Conservation (phyloP, 768 basidiomycete genomes). For the Cubamyces lactineus region DNA sequence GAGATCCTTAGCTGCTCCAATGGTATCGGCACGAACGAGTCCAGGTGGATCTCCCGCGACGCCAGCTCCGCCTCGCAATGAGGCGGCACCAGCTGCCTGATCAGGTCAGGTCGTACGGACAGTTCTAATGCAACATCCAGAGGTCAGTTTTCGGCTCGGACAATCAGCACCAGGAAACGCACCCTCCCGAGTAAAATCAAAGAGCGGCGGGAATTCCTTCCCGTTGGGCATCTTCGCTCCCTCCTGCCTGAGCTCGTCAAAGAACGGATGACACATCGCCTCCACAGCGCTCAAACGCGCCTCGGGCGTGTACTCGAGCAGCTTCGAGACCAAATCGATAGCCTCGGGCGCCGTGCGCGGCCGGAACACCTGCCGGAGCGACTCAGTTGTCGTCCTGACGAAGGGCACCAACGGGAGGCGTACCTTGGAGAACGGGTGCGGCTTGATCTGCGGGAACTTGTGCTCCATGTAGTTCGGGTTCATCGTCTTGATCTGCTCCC, state of each 20-base stretch:
- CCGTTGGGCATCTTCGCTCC: slow-evolving; percentile 96
- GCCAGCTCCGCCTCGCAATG: slow-evolving; percentile 89
- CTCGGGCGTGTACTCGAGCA: slow-evolving; percentile 97
- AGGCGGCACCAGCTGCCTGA: slow-evolving; percentile 86
- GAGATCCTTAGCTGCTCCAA: slow-evolving; percentile 93
- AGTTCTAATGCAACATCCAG: slow-evolving; percentile 67
- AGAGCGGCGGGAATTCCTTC: slow-evolving; percentile 91
- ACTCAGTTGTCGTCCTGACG: slow-evolving; percentile 10
- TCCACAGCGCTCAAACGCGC: slow-evolving; percentile 88
- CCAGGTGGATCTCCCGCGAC: slow-evolving; percentile 82
- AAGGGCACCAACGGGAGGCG: slow-evolving; percentile 23
- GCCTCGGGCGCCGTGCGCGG: slow-evolving; percentile 96
- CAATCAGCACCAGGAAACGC: slow-evolving; percentile 37
- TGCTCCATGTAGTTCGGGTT: slow-evolving; percentile 99
- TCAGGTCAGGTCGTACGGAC: slow-evolving; percentile 94
- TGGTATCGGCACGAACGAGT: slow-evolving; percentile 96
- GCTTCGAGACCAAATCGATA: slow-evolving; percentile 91
- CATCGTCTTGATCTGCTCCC: slow-evolving; percentile 99
- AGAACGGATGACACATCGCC: slow-evolving; percentile 95
- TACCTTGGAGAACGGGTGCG: slow-evolving; percentile 98
- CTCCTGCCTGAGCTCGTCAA: slow-evolving; percentile 91
- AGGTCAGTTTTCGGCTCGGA: slow-evolving; percentile 8
- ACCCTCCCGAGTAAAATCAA: slow-evolving; percentile 97
- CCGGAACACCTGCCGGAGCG: slow-evolving; percentile 80
- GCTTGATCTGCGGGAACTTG: slow-evolving; percentile 99